A percentile compares a stretch with the other conserved stretches of the same genome.
These are phyloP conservation scores for Cryptosporidium sp. DNA, from an alignment of 169 alveolate genomes.

Conservation along the genomic window DNA sequence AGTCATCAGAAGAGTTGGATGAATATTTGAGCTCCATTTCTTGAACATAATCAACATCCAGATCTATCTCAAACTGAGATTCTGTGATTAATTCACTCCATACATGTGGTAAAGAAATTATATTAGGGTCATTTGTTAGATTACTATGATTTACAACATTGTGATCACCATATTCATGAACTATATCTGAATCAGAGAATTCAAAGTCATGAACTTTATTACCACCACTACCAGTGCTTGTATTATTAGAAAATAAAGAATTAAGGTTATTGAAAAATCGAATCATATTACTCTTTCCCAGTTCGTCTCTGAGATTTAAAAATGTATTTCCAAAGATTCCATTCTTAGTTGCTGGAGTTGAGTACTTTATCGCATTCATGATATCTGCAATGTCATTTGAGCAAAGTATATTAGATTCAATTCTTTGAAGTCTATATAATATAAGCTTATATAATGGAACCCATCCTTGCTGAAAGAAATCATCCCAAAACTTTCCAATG, in stretches of 20 bases:
- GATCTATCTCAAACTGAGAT: slow-evolving; percentile 50
- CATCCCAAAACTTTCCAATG: slow-evolving; percentile 83
- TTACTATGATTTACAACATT: neutral
- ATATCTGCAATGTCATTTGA: slow-evolving; percentile 76
- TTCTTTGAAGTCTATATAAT: slow-evolving; percentile 78
- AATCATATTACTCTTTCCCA: slow-evolving; percentile 27
- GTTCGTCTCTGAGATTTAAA: slow-evolving; percentile 23
- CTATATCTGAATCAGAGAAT: neutral
- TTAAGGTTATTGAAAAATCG: neutral
- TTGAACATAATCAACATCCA: slow-evolving; percentile 49
- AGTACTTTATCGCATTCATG: slow-evolving; percentile 75
- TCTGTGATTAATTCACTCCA: slow-evolving; percentile 57
- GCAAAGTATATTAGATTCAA: slow-evolving; percentile 50
- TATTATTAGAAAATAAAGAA: neutral
- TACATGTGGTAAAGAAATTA: slow-evolving; percentile 55
- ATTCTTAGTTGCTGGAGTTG: slow-evolving; percentile 57
- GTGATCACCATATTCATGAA: neutral
- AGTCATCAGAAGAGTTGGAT: neutral
- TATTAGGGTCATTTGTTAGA: slow-evolving; percentile 64
- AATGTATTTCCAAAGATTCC: slow-evolving; percentile 59
- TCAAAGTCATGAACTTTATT: neutral
- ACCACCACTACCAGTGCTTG: neutral
- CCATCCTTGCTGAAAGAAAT: slow-evolving; percentile 87
- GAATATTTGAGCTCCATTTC: slow-evolving; percentile 26
- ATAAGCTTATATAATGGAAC: slow-evolving; percentile 81